These are phyloP conservation scores for Penicillium sp. DNA, from an alignment of 2,329 filamentous ascomycete genomes.

Conservation along the genomic window DNA sequence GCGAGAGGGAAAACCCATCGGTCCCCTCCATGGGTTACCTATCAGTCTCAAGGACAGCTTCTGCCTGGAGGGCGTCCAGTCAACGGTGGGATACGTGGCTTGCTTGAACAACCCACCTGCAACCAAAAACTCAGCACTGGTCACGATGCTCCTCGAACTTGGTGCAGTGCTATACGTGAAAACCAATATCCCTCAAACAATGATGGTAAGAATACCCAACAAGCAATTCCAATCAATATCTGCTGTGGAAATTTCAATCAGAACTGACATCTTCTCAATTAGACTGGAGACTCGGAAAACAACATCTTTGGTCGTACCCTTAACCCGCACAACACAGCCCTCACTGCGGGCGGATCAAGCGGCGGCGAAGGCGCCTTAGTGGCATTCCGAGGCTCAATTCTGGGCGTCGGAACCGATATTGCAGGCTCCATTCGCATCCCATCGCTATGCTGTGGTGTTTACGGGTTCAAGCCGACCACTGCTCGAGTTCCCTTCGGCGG, in stretches of 20 bases:
- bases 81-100: constrained; percentile 34
- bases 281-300: constrained; percentile 40
- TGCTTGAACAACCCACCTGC: constrained; percentile 30
- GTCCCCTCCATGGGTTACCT: constrained; percentile 49
- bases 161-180: constrained; percentile 44
- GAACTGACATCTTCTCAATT: background rate
- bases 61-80: constrained; percentile 29
- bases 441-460: constrained; percentile 42
- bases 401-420: constrained; percentile 47
- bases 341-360: constrained; percentile 39
- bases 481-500: constrained; percentile 41
- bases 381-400: constrained; percentile 44
- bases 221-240: background rate
- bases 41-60: constrained; percentile 47
- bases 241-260: background rate
- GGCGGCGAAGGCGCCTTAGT: constrained; percentile 46
- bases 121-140: constrained; percentile 30
- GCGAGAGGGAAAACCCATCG: constrained; percentile 37
- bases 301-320: constrained; percentile 38
- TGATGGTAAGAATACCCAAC: constrained; percentile 34
- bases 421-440: constrained; percentile 48
- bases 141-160: constrained; percentile 34
- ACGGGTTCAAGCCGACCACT: constrained; percentile 45
- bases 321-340: constrained; percentile 37
- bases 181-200: constrained; percentile 42